Evolutionary conservation across 1,139 yeast species (phyloP).

Genomic region (Pichia cactophila): DNA sequence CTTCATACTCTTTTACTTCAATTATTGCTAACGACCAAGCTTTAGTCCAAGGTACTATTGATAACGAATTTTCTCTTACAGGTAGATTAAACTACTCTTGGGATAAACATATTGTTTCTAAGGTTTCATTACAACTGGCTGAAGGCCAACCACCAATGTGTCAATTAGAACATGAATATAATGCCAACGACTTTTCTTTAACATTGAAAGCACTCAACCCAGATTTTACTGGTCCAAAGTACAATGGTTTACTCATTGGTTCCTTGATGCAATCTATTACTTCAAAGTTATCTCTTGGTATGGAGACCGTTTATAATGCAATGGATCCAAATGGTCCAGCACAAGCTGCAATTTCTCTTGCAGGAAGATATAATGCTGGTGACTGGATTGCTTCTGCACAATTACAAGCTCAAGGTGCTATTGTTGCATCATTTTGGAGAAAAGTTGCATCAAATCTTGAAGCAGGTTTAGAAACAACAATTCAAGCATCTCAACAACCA

Average conservation of each 20-base stretch:
- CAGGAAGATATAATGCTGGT: conserved; percentile 81
- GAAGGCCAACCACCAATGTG: conserved; percentile 89
- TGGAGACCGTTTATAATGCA: conserved; percentile 85
- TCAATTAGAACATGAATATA: conserved; percentile 94
- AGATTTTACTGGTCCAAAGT: conserved; percentile 59
- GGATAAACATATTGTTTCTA: conserved; percentile 72
- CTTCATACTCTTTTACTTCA: conserved; percentile 89
- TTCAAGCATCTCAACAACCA: conserved; percentile 73
- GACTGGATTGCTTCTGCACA: conserved; percentile 95
- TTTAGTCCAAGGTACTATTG: conserved; percentile 87
- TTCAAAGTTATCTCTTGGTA: conserved; percentile 77
- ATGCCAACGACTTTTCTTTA: conserved; percentile 79
- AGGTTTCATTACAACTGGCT: conserved; percentile 83
- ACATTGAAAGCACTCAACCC: conserved; percentile 93
- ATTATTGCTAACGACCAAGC: conserved; percentile 81
- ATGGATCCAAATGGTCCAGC: conserved; percentile 76
- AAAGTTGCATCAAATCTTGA: conserved; percentile 86
- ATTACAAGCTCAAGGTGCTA: conserved; percentile 86
- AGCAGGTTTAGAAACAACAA: conserved; percentile 91
- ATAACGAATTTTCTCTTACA: conserved; percentile 74
- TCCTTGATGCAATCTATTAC: conserved; percentile 87
- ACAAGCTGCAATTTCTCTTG: conserved; percentile 85
- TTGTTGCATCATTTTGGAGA: conserved; percentile 90
- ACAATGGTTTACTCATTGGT: conserved; percentile 88
- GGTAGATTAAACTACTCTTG: conserved; percentile 93